Evolutionary conservation across 2,329 filamentous ascomycete species (phyloP), one percentile per base, ranked within the genome.

Genomic region (Hypoxylon rubiginosum): DNA sequence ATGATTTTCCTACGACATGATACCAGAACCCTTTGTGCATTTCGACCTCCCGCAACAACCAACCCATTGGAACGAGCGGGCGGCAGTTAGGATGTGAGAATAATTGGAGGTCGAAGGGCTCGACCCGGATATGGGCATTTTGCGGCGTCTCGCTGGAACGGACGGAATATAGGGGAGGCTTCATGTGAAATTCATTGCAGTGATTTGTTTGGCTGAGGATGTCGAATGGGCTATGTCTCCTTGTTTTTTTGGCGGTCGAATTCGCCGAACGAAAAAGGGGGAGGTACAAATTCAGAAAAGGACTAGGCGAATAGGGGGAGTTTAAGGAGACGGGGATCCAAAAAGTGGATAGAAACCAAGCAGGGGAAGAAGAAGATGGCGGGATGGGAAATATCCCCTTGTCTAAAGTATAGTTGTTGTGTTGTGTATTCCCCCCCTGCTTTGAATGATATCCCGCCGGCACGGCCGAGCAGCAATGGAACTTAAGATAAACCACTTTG

Each of bases 381-480:
- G n/a, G 10, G 30, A 32, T 3, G 30, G 36, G 24, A 13, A 36
- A 10, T 13, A 4, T 8, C 28, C 13, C 11, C 28, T 32, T 34
- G 21, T 43, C 39, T 54, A 46, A 51, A 45, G 51, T 41, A 30
- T 57, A 49, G 49, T 46, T 53, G 52, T 43, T 46, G 34, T 57
- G 34, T 57, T 52, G 39, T 66, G 58, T 71, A 61, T 68, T 70
- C 67, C 61, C 51, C 56, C 41, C 53, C 69, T 72, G 68, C 64
- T 72, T 73, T 62, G 65, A 73, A 74, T 75, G 75, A 77, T 77
- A 77, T 76, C 75, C 75, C 73, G 72, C 75, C 75, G 75, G 74
- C 74, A 67, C 58, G 68, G 70, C 74, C 75, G 74, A 75, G 74
- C 72, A 67, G 21, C 19, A 75, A 73, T 70, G 65, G 61, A 66